Evolutionary conservation across 192 early-diverging fungal genomes (phyloP), one percentile per base, ranked within the genome.

Genomic region (Allomyces macrogynus): DNA sequence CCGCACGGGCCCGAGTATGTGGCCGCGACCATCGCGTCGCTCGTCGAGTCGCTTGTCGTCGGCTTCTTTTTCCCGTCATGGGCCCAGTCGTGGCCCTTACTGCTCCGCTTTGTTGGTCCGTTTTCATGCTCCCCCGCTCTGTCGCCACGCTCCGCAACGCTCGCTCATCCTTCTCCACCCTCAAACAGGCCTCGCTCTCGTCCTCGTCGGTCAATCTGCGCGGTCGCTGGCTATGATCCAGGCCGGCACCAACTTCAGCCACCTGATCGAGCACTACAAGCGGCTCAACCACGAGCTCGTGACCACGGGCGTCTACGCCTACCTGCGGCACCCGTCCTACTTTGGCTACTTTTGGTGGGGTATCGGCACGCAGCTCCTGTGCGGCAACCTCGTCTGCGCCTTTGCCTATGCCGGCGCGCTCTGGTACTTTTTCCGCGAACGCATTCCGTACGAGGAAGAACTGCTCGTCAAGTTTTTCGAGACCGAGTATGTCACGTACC

Each of bases 271-370:
- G 27, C 80, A 82, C 61, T 71, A 79, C 22, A 89, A 88, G 68
- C 77, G 77, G 43, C 65, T 67, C 4, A 77, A 84, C 61, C 95
- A 97, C 73, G 73, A 71, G 54, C 78, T 97, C 18, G 87, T 97
- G 14, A 90, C 85, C 1, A 82, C 81, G 42, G 93, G 95, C 14
- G 82, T 97, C 49, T 97, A 97, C 77, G 76, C 73, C 77, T 91
- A 81, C 25, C 82, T 94, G 70, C 83, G 95, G 24, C 95, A 97
- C 69, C 95, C 95, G 14, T 87, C 91, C 14, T 97, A 97, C 67
- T 89, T 93, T 67, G 92, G 88, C 27, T 97, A 95, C 71, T 96
- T 89, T 68, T 87, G 88, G 71, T 97, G 91, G 91, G 91, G 83
- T 4, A 61, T 87, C 12, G 82, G 85, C 23, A 80, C 86, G 20